Base-by-base conservation (phyloP, 2,329 filamentous ascomycete genomes). In the Tolypocladium sp. region DNA sequence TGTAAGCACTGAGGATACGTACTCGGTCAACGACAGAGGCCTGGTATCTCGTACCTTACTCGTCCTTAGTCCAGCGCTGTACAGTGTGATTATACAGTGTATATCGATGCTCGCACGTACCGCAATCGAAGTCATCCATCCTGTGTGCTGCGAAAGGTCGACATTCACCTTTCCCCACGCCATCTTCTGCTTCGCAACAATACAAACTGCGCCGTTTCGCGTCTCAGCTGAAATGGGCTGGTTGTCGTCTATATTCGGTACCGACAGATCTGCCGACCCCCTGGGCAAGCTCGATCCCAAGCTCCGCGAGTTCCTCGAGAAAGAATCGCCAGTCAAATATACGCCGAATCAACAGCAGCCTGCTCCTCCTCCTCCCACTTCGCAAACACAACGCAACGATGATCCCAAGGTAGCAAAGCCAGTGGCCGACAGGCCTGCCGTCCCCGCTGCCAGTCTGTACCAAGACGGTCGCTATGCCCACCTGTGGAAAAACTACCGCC, bases 401-500 rank as follows among this genome's bases (percentile, higher is more conserved):
- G 40, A 60, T n/a, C n/a, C 64, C 6, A 33, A 67, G 54, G 59
- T 59, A 64, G 56, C 62, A 59, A 57, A 64, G 57, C 10, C 63
- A 33, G 59, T 61, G 30, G 25, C 57, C 13, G 61, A 64, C 5
- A 54, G 61, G 37, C 61, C 71, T 3, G 37, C 52, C 3, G 78
- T 83, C 7, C 83, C 82, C 1, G 66, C 68, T 1, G 76, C 79
- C 63, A 83, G 80, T 65, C 73, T 83, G 30, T 86, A 79, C 69
- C 81, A 77, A 59, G 83, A 86, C 68, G 83, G 83, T n/a, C 79
- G 83, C 52, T 86, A 86, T 74, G 91, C 92, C 59, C 84, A 97
- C 71, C 79, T 99, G 38, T 99, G 94, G 94, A 93, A 92, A 75
- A 91, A 84, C 60, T 99, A 99, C 79, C 83, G 83, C 60, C 87